Evolutionary conservation across 2,329 filamentous ascomycete genomes (phyloP).

Genomic region (Epicoccum sorghinum): DNA sequence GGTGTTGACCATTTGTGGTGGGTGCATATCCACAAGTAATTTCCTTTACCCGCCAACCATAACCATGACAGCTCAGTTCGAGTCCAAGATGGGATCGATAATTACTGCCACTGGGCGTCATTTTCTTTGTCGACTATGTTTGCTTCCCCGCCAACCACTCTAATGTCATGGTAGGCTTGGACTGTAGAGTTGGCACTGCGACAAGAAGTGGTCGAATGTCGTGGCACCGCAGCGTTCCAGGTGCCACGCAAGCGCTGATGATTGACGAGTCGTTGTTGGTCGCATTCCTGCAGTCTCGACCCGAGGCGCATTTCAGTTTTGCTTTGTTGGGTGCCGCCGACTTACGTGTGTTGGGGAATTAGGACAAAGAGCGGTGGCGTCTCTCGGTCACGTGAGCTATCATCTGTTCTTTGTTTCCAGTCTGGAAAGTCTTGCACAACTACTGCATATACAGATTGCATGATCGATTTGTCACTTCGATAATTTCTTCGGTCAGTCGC

Average conservation of each 20-base stretch:
- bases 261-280: constrained; percentile 2
- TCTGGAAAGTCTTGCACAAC: not conserved
- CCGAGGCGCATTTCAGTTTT: not conserved
- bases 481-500: not conserved
- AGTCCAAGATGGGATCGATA: constrained; percentile 33
- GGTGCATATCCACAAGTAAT: constrained; percentile 36
- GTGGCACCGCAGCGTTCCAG: constrained; percentile 15
- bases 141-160: constrained; percentile 20
- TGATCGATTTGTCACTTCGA: not conserved
- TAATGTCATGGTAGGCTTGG: constrained; percentile 19
- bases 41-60: constrained; percentile 33
- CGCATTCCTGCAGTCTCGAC: constrained; percentile 7
- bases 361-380: not conserved
- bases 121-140: constrained; percentile 16
- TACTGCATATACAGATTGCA: not conserved
- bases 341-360: constrained; percentile 5
- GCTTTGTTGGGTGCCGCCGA: constrained; percentile 9
- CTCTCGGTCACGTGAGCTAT: constrained; percentile 1
- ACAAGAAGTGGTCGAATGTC: constrained; percentile 14
- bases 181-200: constrained; percentile 15
- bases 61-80: constrained; percentile 19
- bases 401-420: not conserved
- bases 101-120: constrained; percentile 27
- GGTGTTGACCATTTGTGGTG: constrained; percentile 26
- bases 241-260: constrained; percentile 6